A percentile compares a stretch with the other conserved stretches of the same genome.
Evolutionary conservation across 345 rosid species (phyloP).

Genomic region (Salix purpurea): DNA sequence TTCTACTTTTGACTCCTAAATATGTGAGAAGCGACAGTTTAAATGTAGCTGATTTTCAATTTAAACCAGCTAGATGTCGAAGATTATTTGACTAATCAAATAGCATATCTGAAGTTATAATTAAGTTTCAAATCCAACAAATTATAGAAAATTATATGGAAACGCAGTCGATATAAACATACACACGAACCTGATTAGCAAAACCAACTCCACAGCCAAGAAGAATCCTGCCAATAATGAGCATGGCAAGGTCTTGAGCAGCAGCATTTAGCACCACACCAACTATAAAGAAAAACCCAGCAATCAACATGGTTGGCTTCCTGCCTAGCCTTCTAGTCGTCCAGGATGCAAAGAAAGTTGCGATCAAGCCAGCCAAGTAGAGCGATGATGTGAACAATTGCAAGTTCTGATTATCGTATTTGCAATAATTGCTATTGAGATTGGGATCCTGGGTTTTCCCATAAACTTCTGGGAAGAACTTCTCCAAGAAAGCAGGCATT

Average conservation of each 20-base stretch:
- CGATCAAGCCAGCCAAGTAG: slow-evolving; percentile 76
- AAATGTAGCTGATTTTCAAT: not conserved
- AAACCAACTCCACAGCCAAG: slow-evolving; percentile 96
- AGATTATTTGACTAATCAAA: not conserved
- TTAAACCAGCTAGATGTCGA: not conserved
- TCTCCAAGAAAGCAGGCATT: slow-evolving; percentile 70
- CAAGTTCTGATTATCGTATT: slow-evolving; percentile 85
- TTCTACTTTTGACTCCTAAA: not conserved
- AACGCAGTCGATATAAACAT: not conserved
- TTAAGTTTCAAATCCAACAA: not conserved
- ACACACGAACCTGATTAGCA: slow-evolving; percentile 63
- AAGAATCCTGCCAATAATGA: slow-evolving; percentile 76
- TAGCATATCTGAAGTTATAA: not conserved
- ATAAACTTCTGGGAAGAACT: slow-evolving; percentile 78
- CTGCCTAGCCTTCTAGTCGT: slow-evolving; percentile 84
- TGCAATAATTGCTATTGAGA: slow-evolving; percentile 65
- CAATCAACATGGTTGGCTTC: slow-evolving; percentile 79
- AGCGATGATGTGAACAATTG: slow-evolving; percentile 90
- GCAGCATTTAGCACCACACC: slow-evolving; percentile 75
- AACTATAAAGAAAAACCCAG: slow-evolving; percentile 66
- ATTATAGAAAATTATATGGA: not conserved
- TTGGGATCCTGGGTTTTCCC: slow-evolving; percentile 26
- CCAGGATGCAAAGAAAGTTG: slow-evolving; percentile 93
- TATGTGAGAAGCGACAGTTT: not conserved
- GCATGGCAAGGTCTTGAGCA: slow-evolving; percentile 84